These are phyloP conservation scores for Arabidopsis lyrata DNA, from an alignment of 441 rosid species.

Conservation along the genomic window DNA sequence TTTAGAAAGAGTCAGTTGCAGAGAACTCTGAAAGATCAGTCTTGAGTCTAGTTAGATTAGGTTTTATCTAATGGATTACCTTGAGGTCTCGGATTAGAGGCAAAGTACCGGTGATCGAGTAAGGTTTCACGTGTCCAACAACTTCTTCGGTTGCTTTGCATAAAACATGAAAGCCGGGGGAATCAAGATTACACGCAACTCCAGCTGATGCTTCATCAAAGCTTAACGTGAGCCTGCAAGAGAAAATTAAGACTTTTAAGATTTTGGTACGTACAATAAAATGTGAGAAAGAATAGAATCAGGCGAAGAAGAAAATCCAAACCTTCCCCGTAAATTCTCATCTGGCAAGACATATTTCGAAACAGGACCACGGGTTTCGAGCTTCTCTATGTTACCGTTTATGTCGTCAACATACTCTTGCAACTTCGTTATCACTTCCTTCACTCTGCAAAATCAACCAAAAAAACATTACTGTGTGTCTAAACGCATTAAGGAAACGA, in stretches of 20 bases:
- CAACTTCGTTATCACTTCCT: constrained; percentile 72
- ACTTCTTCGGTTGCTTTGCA: constrained; percentile 89
- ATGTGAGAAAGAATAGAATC: not conserved
- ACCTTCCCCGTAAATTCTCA: constrained; percentile 89
- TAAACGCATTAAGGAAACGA: constrained; percentile 11
- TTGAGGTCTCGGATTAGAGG: constrained; percentile 90
- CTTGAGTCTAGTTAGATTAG: not conserved
- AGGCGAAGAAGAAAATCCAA: constrained; percentile 25
- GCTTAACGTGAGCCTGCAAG: constrained; percentile 66
- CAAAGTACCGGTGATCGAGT: constrained; percentile 92
- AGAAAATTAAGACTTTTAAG: constrained; percentile 11
- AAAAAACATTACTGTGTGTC: constrained; percentile 2
- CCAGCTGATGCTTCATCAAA: constrained; percentile 82
- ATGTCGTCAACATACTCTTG: constrained; percentile 84
- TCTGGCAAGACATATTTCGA: constrained; percentile 80
- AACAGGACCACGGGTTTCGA: constrained; percentile 79
- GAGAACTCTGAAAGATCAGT: constrained; percentile 20
- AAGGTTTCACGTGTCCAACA: constrained; percentile 91
- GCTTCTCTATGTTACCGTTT: constrained; percentile 72
- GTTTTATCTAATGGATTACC: constrained; percentile 47
- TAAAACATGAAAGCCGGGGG: constrained; percentile 83
- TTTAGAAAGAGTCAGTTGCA: constrained; percentile 5
- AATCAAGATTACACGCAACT: constrained; percentile 91
- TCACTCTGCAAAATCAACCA: constrained; percentile 52
- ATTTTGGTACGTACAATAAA: not conserved